A percentile compares a stretch with the other conserved stretches of the same genome.
phyloP scores from a whole-genome alignment of 192 early-diverging fungal species.

The Rhizophagus clarus region DNA sequence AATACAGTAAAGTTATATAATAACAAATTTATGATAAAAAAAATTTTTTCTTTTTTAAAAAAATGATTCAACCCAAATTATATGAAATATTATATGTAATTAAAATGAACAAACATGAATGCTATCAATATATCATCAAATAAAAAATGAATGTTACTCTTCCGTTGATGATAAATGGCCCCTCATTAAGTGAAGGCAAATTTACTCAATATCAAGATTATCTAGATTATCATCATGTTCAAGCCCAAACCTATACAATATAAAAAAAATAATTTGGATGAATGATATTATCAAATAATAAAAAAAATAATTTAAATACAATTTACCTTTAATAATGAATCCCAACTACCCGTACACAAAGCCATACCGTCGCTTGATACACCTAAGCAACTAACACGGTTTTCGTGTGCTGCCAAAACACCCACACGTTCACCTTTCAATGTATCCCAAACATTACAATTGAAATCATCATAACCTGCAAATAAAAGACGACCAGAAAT shows the following conservation, averaged over 20 bases:
- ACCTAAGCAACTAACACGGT: constrained; percentile 95
- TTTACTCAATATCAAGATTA: too few species aligned
- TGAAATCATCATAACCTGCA: constrained; percentile 99
- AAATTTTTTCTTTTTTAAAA: too few species aligned
- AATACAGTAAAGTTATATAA: neutral
- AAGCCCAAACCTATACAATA: neutral
- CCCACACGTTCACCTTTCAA: constrained; percentile 94
- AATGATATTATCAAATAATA: neutral
- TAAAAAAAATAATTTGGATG: neutral
- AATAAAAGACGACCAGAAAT: constrained; percentile 95
- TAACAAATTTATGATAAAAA: neutral
- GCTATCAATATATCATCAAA: neutral
- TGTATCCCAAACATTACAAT: constrained; percentile 99
- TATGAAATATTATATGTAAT: too few species aligned
- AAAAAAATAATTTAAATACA: constrained; percentile 7
- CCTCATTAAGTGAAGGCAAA: too few species aligned
- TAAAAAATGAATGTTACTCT: too few species aligned
- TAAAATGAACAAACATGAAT: neutral
- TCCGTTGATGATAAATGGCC: too few species aligned
- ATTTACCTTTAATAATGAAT: constrained; percentile 92
- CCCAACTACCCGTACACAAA: constrained; percentile 98
- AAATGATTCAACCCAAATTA: too few species aligned
- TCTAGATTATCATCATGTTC: neutral
- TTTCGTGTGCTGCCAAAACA: constrained; percentile 92
- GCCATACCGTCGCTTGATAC: constrained; percentile 98